phyloP scores from a whole-genome alignment of 2,329 filamentous ascomycete species.

The Phyllosticta citribraziliensis region DNA sequence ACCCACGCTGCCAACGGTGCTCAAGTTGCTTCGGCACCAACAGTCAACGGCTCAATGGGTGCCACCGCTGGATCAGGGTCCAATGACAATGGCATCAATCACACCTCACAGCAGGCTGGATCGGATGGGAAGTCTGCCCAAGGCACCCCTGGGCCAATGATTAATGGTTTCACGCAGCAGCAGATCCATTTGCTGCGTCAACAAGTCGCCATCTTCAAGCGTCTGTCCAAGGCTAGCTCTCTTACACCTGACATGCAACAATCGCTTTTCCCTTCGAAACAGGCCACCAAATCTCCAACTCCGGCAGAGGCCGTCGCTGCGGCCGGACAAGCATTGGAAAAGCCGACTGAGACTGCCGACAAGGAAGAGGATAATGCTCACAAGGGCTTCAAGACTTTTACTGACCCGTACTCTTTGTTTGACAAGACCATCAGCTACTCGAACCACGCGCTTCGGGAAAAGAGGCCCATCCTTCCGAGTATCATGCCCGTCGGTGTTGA shows the following conservation, averaged over 20 bases:
- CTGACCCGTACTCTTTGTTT: slow-evolving; percentile 32
- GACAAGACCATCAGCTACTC: slow-evolving; percentile 61
- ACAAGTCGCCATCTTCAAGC: slow-evolving; percentile 87
- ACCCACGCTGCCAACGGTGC: slow-evolving; percentile 33
- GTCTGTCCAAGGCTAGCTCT: slow-evolving; percentile 76
- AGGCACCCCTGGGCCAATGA: slow-evolving; percentile 15
- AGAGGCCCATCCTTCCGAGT: slow-evolving; percentile 72
- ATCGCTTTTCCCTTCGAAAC: slow-evolving; percentile 66
- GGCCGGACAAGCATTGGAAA: slow-evolving; percentile 43
- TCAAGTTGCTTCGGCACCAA: slow-evolving; percentile 21
- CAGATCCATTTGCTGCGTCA: slow-evolving; percentile 70
- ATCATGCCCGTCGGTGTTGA: slow-evolving; percentile 85
- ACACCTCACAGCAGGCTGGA: slow-evolving; percentile 20
- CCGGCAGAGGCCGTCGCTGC: slow-evolving; percentile 31
- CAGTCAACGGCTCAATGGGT: slow-evolving; percentile 18
- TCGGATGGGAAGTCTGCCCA: slow-evolving; percentile 29
- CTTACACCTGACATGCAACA: slow-evolving; percentile 72
- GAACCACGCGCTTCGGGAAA: slow-evolving; percentile 65
- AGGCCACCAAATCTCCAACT: slow-evolving; percentile 41
- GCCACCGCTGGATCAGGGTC: slow-evolving; percentile 18
- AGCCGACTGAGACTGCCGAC: slow-evolving; percentile 33
- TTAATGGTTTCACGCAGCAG: slow-evolving; percentile 54
- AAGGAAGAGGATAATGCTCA: slow-evolving; percentile 21
- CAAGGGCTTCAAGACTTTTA: slow-evolving; percentile 56
- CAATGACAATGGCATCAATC: slow-evolving; percentile 19